phyloP scores from a whole-genome alignment of 371 early-diverging fungal species.

The Syncephalis plumigaleata region DNA sequence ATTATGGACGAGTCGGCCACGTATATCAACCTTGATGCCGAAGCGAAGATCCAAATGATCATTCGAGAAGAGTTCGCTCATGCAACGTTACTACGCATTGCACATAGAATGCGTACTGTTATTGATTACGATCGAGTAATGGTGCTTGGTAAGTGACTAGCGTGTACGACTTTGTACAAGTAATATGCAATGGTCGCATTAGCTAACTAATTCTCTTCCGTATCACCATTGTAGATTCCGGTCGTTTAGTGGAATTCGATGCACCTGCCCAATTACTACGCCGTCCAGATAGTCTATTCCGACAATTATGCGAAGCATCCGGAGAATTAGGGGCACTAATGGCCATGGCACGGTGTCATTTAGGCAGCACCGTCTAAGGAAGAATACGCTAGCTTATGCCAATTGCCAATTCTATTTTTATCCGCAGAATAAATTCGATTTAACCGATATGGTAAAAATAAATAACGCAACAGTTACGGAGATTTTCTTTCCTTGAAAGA shows the following conservation, averaged over 20 bases:
- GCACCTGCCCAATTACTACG: constrained; percentile 10
- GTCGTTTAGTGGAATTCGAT: constrained; percentile 31
- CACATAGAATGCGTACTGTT: constrained; percentile 72
- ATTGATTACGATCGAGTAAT: constrained; percentile 79
- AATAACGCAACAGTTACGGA: too few species aligned
- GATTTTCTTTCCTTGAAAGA: too few species aligned
- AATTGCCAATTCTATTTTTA: too few species aligned
- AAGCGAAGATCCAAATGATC: constrained; percentile 57
- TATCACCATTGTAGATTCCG: constrained; percentile 24
- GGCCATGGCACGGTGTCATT: too few species aligned
- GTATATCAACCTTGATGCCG: constrained; percentile 58
- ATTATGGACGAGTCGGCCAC: constrained; percentile 81
- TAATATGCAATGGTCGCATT: too few species aligned
- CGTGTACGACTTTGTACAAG: too few species aligned
- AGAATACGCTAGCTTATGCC: too few species aligned
- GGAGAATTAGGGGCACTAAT: constrained; percentile 25
- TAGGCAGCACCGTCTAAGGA: too few species aligned
- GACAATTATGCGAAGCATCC: constrained; percentile 45
- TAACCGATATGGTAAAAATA: too few species aligned
- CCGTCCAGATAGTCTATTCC: constrained; percentile 24
- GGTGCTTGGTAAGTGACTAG: constrained; percentile 11
- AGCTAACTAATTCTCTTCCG: too few species aligned
- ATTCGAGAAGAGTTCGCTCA: constrained; percentile 51
- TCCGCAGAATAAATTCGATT: too few species aligned
- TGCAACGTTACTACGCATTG: constrained; percentile 53